Percentiles rank a stretch among this genome's conserved stretches.
phyloP scores from a whole-genome alignment of 345 rosid genomes.

The Dipteronia dyeriana region DNA sequence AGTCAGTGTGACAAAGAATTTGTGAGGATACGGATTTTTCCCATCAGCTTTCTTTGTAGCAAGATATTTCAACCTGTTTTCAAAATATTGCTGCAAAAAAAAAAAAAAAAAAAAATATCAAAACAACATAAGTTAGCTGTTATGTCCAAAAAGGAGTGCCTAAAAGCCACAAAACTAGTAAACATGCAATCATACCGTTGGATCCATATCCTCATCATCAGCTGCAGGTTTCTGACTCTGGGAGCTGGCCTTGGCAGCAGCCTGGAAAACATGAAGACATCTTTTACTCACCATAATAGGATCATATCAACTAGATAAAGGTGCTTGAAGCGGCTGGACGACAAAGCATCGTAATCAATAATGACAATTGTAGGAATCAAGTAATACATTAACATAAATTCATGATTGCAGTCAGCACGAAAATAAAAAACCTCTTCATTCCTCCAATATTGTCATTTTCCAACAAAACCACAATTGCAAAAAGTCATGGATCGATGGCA shows the following conservation, averaged over 20 bases:
- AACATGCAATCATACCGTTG: constrained; percentile 52
- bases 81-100: constrained; percentile 78
- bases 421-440: background rate
- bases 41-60: constrained; percentile 67
- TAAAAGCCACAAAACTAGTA: background rate
- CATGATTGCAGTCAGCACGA: background rate
- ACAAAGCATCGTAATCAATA: background rate
- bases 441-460: too few species aligned
- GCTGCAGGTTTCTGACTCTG: constrained; percentile 51
- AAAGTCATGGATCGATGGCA: too few species aligned
- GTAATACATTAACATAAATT: background rate
- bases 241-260: constrained; percentile 41
- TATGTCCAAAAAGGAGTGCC: background rate
- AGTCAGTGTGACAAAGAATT: constrained; percentile 60
- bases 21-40: constrained; percentile 85
- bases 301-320: background rate
- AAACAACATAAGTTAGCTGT: background rate
- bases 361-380: background rate
- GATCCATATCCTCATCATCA: constrained; percentile 98
- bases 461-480: too few species aligned
- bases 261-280: constrained; percentile 31
- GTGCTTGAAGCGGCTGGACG: background rate
- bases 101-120: background rate
- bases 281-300: background rate
- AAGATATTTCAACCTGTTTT: constrained; percentile 75